Conservation (phyloP, 2,329 filamentous ascomycete genomes). For the Botrytis elliptica region DNA sequence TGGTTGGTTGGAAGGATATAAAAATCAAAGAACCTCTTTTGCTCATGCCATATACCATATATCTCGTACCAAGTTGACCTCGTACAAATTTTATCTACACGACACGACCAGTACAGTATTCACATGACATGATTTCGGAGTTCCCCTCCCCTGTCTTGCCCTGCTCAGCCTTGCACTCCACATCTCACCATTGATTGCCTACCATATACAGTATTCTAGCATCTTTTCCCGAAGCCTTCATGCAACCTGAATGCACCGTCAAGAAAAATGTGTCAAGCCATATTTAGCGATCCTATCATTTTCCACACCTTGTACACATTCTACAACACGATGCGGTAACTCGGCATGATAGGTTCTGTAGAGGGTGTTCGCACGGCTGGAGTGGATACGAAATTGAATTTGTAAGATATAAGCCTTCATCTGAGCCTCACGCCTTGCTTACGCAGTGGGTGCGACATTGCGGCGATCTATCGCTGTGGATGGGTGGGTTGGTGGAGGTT, state of each 20-base stretch:
- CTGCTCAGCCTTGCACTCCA: not conserved
- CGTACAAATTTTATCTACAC: not conserved
- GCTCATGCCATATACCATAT: not conserved
- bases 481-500: no score
- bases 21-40: not conserved
- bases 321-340: not conserved
- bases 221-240: not conserved
- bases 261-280: not conserved
- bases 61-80: not conserved
- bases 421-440: not conserved
- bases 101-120: not conserved
- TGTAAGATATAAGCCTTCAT: not conserved
- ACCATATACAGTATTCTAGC: not conserved
- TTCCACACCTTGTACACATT: not conserved
- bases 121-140: not conserved
- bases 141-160: not conserved
- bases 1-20: constrained; percentile 10
- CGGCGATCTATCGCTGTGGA: no score
- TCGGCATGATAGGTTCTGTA: not conserved
- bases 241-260: not conserved
- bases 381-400: not conserved
- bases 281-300: constrained; percentile 18
- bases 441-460: no score
- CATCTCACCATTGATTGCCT: not conserved
- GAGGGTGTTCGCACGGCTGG: not conserved